Evolutionary conservation across 1,284 basidiomycete species (phyloP), one percentile per base, ranked within the genome.

Genomic region (Macrocystidia cucumis): DNA sequence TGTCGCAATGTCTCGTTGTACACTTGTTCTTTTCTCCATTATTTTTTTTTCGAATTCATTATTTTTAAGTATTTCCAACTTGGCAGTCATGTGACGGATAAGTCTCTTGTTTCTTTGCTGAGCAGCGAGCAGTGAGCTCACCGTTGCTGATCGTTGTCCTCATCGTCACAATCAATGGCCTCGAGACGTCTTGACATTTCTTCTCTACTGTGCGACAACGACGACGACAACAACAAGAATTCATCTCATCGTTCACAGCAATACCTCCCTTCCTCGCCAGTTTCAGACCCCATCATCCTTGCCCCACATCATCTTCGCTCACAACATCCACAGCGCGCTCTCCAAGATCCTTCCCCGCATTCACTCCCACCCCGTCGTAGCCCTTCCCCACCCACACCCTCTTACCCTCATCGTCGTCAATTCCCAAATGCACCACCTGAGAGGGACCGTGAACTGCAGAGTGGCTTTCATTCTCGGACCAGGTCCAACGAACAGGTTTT

Each of bases 1-100:
- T 62, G 69, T 69, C 80, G 84, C 84, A 88, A 86, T 86, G 84
- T 87, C 78, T 75, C 70, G 83, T 83, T 77, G 80, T 79, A 88
- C 77, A 87, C 55, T 47, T 50, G 6, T 14, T 11, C 6, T 6
- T 16, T n/a, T 32, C 14, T 13, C 7, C 12, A 19, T 28, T 39
- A 28, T 20, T 22, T 16, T 26, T 30, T 25, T 34, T 25, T 21
- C 14, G n/a, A 22, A 32, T 5, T 34, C 30, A 26, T 9, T 13
- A 19, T 17, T 34, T 21, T 37, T 24, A 29, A 28, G 30, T 25
- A 28, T 23, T 27, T 27, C 25, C 25, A n/a, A 27, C 19, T 30
- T 18, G 29, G 29, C 14, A 11, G 3, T 11, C 4, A 12, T 18
- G 12, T 18, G 11, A 13, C 14, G 11, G 29, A 14, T 29, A 32